Percentiles rank a stretch among this genome's conserved stretches.
Evolutionary conservation across 345 rosid species (phyloP).

Genomic region (Salix suchowensis): DNA sequence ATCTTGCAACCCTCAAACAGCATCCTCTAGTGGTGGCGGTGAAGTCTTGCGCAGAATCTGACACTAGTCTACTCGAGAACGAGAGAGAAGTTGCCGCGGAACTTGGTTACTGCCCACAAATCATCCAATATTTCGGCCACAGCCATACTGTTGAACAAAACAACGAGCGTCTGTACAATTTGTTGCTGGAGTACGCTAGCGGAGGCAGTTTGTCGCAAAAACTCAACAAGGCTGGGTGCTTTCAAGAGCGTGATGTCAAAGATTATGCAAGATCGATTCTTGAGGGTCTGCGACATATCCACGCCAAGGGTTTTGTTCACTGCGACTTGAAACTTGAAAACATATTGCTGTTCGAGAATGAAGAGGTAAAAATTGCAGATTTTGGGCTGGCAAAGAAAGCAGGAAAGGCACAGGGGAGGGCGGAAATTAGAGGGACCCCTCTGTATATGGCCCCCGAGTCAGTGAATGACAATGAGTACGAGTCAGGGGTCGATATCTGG

Average conservation of each 20-base stretch:
- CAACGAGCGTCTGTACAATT: constrained; percentile 7
- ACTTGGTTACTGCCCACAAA: constrained; percentile 5
- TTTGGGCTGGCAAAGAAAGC: constrained; percentile 26
- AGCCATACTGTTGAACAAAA: constrained; percentile 11
- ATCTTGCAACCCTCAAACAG: constrained; percentile 15
- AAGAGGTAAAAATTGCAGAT: constrained; percentile 26
- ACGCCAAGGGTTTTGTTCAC: constrained; percentile 33
- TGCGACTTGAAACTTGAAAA: constrained; percentile 33
- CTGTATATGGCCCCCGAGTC: constrained; percentile 36
- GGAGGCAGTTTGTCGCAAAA: constrained; percentile 22
- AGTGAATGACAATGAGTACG: constrained; percentile 20
- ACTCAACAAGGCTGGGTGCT: constrained; percentile 13
- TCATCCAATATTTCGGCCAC: constrained; percentile 23
- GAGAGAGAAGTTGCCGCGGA: constrained; percentile 17
- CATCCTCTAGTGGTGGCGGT: constrained; percentile 19
- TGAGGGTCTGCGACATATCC: constrained; percentile 23
- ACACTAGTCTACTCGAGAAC: constrained; percentile 18
- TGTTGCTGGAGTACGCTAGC: constrained; percentile 31
- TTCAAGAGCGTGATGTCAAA: constrained; percentile 16
- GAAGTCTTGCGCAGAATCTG: constrained; percentile 16
- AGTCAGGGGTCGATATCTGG: constrained; percentile 31
- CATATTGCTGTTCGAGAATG: constrained; percentile 13
- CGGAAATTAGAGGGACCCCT: constrained; percentile 33
- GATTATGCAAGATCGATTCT: constrained; percentile 15
- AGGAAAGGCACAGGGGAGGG: constrained; percentile 9